phyloP scores from a whole-genome alignment of 1,139 yeast genomes.

The Debaryomyces robertsiae region DNA sequence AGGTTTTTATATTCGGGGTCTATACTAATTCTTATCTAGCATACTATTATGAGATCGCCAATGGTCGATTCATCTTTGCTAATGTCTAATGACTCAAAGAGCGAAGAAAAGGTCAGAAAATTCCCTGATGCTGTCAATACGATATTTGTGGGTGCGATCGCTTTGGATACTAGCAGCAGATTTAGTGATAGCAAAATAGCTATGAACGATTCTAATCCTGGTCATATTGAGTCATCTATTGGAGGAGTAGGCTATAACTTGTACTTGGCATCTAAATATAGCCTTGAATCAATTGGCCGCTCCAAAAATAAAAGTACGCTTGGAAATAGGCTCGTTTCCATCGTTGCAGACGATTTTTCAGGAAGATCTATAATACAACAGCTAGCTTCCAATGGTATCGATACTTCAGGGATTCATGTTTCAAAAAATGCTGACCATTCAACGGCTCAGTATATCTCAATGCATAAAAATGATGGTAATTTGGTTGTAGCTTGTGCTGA shows the following conservation, averaged over 20 bases:
- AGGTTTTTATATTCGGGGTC: constrained; percentile 2
- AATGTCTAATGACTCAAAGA: background rate
- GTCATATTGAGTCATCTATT: constrained; percentile 53
- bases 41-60: background rate
- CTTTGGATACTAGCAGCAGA: constrained; percentile 67
- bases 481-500: constrained; percentile 81
- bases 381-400: constrained; percentile 30
- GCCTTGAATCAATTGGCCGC: constrained; percentile 21
- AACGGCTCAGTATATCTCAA: constrained; percentile 76
- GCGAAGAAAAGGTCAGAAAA: background rate
- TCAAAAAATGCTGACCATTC: constrained; percentile 18
- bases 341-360: constrained; percentile 60
- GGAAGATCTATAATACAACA: constrained; percentile 45
- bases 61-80: background rate
- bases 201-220: constrained; percentile 74
- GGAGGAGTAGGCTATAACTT: constrained; percentile 91
- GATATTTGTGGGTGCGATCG: constrained; percentile 72
- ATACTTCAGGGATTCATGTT: constrained; percentile 42
- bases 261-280: constrained; percentile 52
- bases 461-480: constrained; percentile 64
- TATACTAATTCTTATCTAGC: constrained; percentile 14
- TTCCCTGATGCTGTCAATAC: constrained; percentile 22
- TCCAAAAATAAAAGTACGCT: constrained; percentile 14
- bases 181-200: constrained; percentile 27
- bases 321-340: constrained; percentile 51